A percentile compares a stretch with the other conserved stretches of the same genome.
Conservation (phyloP, 2,329 filamentous ascomycete genomes). For the Aspergillus sp. region DNA sequence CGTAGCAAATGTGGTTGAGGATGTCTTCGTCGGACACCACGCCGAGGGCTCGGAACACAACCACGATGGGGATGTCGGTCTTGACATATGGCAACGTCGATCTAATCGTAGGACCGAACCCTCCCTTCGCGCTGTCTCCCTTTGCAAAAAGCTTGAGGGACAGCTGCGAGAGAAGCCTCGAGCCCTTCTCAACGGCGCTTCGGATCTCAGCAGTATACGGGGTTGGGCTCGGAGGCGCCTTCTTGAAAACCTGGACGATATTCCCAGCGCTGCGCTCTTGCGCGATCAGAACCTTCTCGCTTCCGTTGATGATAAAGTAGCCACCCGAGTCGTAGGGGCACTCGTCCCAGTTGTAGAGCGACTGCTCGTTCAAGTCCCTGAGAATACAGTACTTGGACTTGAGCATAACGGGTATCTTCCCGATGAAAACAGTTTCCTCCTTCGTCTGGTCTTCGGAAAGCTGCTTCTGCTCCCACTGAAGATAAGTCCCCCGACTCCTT, state of each 20-base stretch:
- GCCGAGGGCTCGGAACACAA: conserved; percentile 90
- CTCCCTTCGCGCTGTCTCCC: conserved; percentile 67
- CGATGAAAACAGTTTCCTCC: conserved; percentile 74
- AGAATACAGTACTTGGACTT: conserved; percentile 94
- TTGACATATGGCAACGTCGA: conserved; percentile 91
- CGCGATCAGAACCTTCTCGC: conserved; percentile 95
- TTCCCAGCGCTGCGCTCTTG: conserved; percentile 97
- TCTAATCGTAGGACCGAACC: conserved; percentile 79
- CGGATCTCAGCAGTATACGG: conserved; percentile 93
- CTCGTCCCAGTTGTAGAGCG: conserved; percentile 85
- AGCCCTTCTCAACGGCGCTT: conserved; percentile 93
- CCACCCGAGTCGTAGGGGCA: conserved; percentile 97
- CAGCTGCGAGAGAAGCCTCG: conserved; percentile 84
- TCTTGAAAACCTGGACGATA: conserved; percentile 98
- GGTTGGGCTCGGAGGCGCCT: conserved; percentile 82
- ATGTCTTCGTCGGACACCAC: conserved; percentile 98
- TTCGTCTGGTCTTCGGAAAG: conserved; percentile 44
- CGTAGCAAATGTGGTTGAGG: conserved; percentile 93
- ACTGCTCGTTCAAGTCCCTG: conserved; percentile 71
- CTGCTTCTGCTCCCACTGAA: conserved; percentile 41
- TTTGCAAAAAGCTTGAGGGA: conserved; percentile 84
- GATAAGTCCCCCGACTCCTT: conserved; percentile 32
- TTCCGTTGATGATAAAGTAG: conserved; percentile 99
- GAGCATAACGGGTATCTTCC: conserved; percentile 94
- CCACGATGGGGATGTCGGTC: conserved; percentile 81